Base-by-base conservation (phyloP, 2,329 filamentous ascomycete species). In the Fusarium xylarioides region DNA sequence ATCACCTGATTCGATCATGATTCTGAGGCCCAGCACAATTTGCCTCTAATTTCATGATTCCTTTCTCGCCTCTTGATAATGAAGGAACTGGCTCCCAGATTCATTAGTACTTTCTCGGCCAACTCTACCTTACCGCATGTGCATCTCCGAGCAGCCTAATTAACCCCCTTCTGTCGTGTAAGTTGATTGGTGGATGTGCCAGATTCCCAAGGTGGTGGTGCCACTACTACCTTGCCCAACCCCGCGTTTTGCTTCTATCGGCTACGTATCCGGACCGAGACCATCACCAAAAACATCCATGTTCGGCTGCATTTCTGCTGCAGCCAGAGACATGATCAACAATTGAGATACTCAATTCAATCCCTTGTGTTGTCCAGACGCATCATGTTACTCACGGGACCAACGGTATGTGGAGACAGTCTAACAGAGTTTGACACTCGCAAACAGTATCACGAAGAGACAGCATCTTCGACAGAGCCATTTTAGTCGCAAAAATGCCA, bases 161-260 rank as follows among this genome's bases (percentile, higher is more conserved):
- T 40, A 34, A 37, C 65, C 52, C 58, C 47, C 26, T 28, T n/a
- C 40, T 37, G 66, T 68, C 74, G 66, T 78, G 76, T 78, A 78
- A 78, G 76, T 78, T 78, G 76, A 78, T 78, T 78, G 76, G 76
- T 70, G 74, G 71, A 63, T 18, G 55, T 46, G 52, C 37, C 47
- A 18, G 59, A 57, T 68, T 66, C 57, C 68, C 52, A 64, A 42
- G 56, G 23, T 59, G 44, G 43, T 68, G 55, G 64, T 56, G 66
- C 65, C 35, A 56, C 59, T 28, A n/a, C 19, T 18, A 32, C 28
- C 19, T 32, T n/a, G 10, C 30, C 58, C 54, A 61, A 69, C 70
- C 70, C 74, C 71, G 66, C 71, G 63, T 71, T 73, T 71, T 73
- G 62, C 62, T 65, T 59, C 23, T 37, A 43, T 53, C 68, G 68